These are phyloP conservation scores for Golubevia pallescens DNA, from an alignment of 1,284 basidiomycete genomes.

Conservation along the genomic window DNA sequence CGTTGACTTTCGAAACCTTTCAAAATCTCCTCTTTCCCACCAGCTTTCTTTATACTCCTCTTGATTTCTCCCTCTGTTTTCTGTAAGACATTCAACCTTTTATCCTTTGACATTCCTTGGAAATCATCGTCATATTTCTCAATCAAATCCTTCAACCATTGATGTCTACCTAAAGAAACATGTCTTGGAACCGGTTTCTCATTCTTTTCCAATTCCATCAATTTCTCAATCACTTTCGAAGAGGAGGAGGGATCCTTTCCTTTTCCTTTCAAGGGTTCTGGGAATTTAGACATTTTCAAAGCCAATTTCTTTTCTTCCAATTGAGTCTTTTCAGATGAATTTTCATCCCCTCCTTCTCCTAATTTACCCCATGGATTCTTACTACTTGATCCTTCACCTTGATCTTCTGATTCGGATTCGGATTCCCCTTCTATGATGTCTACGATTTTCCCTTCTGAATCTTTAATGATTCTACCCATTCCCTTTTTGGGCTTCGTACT, in stretches of 20 bases:
- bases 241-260: no score
- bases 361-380: slow-evolving; percentile 18
- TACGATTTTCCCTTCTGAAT: slow-evolving; percentile 49
- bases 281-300: neutral
- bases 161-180: slow-evolving; percentile 25
- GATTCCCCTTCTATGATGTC: slow-evolving; percentile 37
- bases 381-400: slow-evolving; percentile 49
- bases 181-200: slow-evolving; percentile 32
- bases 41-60: slow-evolving; percentile 5
- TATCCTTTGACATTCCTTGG: slow-evolving; percentile 43
- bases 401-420: slow-evolving; percentile 5
- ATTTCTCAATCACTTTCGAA: neutral
- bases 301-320: neutral
- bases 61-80: slow-evolving; percentile 57
- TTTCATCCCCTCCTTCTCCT: slow-evolving; percentile 15
- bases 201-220: slow-evolving; percentile 17
- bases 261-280: no score
- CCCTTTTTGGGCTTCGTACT: slow-evolving; percentile 18
- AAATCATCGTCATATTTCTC: slow-evolving; percentile 34
- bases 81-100: slow-evolving; percentile 41
- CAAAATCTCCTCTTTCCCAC: neutral
- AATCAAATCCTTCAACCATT: slow-evolving; percentile 48
- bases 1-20: neutral
- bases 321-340: slow-evolving; percentile 12
- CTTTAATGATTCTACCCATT: slow-evolving; percentile 51